Percentiles rank a stretch among this genome's conserved stretches.
Conservation (phyloP, 2,329 filamentous ascomycete genomes). For the Xylariaceae sp. region DNA sequence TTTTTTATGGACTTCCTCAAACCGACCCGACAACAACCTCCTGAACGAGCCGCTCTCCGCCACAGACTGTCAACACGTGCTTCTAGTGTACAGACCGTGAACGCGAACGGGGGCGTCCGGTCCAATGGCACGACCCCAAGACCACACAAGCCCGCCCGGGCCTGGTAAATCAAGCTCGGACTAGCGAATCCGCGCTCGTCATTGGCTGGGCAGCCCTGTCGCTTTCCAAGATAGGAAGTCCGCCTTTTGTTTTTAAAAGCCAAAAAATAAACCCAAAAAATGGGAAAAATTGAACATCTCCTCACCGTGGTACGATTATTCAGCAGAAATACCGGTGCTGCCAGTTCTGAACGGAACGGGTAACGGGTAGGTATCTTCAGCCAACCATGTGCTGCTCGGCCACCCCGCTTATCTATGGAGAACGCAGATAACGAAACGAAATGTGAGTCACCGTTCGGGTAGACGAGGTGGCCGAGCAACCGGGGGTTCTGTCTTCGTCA, state of each 20-base stretch:
- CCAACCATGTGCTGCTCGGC: not conserved
- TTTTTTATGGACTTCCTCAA: not conserved
- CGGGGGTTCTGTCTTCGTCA: too few species aligned
- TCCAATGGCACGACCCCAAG: constrained; percentile 8
- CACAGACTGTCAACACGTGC: not conserved
- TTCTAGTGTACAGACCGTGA: not conserved
- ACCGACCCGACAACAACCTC: not conserved
- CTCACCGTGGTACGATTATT: not conserved
- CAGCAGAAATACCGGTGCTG: not conserved
- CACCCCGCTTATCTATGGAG: not conserved
- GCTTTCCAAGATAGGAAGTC: constrained; percentile 16
- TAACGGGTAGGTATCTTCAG: not conserved
- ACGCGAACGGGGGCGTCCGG: not conserved
- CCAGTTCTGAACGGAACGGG: not conserved
- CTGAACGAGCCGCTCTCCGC: not conserved
- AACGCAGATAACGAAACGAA: not conserved
- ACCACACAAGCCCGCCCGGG: not conserved
- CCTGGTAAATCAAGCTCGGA: constrained; percentile 14
- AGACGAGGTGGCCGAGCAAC: not conserved
- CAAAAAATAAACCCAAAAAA: too few species aligned
- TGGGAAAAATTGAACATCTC: not conserved
- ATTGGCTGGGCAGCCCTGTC: constrained; percentile 8
- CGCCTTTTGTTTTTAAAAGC: not conserved
- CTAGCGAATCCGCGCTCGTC: not conserved
- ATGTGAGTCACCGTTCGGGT: not conserved